phyloP scores from a whole-genome alignment of 2,329 filamentous ascomycete species.

The Cytospora schulzeri region DNA sequence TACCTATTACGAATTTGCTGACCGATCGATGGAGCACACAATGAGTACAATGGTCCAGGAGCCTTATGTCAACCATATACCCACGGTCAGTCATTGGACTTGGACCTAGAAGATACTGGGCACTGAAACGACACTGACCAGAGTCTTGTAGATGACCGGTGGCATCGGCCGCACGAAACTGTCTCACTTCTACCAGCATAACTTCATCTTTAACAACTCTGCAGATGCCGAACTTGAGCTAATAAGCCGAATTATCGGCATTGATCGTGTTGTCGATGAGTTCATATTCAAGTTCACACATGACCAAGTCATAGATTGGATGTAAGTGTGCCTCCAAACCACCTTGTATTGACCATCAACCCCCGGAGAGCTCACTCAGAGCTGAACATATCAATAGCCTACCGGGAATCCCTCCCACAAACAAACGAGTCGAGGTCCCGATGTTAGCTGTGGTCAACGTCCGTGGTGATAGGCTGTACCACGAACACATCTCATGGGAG shows the following conservation, averaged over 20 bases:
- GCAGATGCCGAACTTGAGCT: conserved; percentile 68
- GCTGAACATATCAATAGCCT: conserved; percentile 37
- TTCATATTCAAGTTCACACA: conserved; percentile 69
- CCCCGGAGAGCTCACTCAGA: neutral
- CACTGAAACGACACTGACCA: neutral
- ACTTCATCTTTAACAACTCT: conserved; percentile 77
- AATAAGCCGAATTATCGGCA: conserved; percentile 70
- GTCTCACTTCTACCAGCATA: conserved; percentile 68
- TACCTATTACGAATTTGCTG: conserved; percentile 69
- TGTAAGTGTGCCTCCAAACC: conserved; percentile 51
- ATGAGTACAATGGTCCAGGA: conserved; percentile 56
- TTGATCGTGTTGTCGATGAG: conserved; percentile 72
- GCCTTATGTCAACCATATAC: conserved; percentile 70
- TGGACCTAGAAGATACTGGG: neutral
- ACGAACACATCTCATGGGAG: conserved; percentile 74
- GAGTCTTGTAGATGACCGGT: conserved; percentile 55
- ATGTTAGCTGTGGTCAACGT: conserved; percentile 68
- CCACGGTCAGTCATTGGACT: conserved; percentile 54
- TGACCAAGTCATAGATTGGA: conserved; percentile 64
- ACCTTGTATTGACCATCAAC: neutral
- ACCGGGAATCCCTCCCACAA: conserved; percentile 58
- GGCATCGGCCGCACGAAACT: conserved; percentile 67
- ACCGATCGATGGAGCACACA: conserved; percentile 68
- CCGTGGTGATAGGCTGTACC: conserved; percentile 67
- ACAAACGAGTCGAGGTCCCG: conserved; percentile 58